phyloP scores from a whole-genome alignment of 1,139 yeast genomes.

The Suhomyces bokatorum region DNA sequence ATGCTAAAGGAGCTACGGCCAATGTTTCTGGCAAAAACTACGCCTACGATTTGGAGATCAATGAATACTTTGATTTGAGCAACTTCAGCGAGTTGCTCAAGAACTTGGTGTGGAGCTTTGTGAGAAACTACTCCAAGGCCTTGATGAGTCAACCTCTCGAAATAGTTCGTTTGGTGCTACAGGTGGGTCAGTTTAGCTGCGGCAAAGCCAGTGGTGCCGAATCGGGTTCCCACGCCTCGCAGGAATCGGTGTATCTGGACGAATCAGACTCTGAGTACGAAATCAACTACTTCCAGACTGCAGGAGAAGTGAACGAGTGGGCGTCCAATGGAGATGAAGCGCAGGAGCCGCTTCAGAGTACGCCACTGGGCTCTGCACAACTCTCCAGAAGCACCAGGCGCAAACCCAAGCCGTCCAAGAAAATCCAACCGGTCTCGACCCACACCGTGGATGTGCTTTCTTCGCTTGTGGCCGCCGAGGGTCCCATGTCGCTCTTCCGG shows the following conservation, averaged over 20 bases:
- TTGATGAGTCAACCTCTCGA: slow-evolving; percentile 87
- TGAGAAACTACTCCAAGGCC: slow-evolving; percentile 66
- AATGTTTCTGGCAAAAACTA: slow-evolving; percentile 40
- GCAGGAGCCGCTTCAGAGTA: not conserved
- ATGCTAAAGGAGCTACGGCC: slow-evolving; percentile 11
- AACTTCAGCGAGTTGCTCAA: slow-evolving; percentile 56
- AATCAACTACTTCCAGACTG: slow-evolving; percentile 53
- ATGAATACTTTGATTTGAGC: slow-evolving; percentile 61
- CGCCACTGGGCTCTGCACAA: not conserved
- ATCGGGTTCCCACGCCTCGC: not conserved
- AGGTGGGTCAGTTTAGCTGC: slow-evolving; percentile 62
- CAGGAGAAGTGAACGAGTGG: slow-evolving; percentile 18
- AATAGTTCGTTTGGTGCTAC: slow-evolving; percentile 73
- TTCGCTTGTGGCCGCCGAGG: slow-evolving; percentile 71
- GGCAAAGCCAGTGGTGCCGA: not conserved
- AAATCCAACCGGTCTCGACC: slow-evolving; percentile 61
- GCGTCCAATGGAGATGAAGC: not conserved
- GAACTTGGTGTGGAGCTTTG: slow-evolving; percentile 58
- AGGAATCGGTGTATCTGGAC: slow-evolving; percentile 6
- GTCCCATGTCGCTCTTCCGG: slow-evolving; percentile 81
- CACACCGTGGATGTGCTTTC: slow-evolving; percentile 73
- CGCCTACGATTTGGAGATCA: slow-evolving; percentile 64
- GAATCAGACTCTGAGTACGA: slow-evolving; percentile 30
- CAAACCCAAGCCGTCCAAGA: slow-evolving; percentile 16
- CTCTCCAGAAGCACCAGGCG: slow-evolving; percentile 2